These are phyloP conservation scores for Phallus indusiatus DNA, from an alignment of 768 basidiomycete species.

Conservation along the genomic window DNA sequence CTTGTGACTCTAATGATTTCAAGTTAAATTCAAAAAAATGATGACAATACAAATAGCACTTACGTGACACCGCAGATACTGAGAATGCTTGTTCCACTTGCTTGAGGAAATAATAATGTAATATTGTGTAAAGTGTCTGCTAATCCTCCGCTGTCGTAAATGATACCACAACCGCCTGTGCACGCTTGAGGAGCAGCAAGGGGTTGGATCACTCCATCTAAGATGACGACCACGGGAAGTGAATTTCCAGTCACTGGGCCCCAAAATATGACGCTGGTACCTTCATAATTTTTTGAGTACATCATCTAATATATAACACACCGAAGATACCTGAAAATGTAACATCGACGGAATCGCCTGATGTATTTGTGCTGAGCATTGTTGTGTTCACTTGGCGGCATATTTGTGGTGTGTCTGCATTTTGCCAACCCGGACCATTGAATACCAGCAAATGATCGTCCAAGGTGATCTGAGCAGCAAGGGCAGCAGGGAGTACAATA, in stretches of 20 bases:
- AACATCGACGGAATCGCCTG: not conserved
- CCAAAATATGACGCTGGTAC: not conserved
- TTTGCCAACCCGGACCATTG: not conserved
- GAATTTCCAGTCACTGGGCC: not conserved
- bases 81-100: not conserved
- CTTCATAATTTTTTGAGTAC: not conserved
- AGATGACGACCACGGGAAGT: not conserved
- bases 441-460: not conserved
- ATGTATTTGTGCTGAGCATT: not conserved
- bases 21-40: not conserved
- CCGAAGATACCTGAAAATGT: not conserved
- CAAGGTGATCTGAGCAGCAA: not conserved
- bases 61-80: constrained; percentile 5
- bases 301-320: not conserved
- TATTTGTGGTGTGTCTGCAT: not conserved
- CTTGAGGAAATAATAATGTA: not conserved
- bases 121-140: not conserved
- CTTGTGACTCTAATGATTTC: too few relatives aligned
- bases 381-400: constrained; percentile 1
- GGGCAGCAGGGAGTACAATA: not conserved
- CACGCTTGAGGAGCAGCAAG: not conserved
- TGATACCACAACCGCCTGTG: constrained; percentile 1
- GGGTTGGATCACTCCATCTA: not conserved
- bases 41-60: not conserved
- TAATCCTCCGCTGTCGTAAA: not conserved